Evolutionary conservation across 805 yeast species (phyloP).

Genomic region (Ogataea pini): DNA sequence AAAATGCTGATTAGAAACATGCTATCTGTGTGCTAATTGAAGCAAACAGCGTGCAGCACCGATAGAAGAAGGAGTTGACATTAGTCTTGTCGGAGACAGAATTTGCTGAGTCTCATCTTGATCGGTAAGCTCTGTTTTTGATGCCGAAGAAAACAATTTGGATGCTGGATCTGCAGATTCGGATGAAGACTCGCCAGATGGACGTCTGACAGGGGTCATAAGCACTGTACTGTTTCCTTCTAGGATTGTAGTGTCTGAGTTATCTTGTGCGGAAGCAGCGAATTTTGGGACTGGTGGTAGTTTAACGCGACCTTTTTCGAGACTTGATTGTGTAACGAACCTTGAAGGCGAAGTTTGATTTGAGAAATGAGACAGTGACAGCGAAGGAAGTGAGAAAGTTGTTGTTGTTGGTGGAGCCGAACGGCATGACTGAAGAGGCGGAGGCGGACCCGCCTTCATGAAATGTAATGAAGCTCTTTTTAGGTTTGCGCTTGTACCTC

Average conservation of each 20-base stretch:
- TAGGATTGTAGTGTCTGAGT: constrained; percentile 17
- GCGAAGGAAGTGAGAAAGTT: constrained; percentile 7
- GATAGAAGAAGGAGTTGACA: constrained; percentile 48
- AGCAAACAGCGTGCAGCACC: constrained; percentile 49
- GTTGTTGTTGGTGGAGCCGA: constrained; percentile 27
- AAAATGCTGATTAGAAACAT: constrained; percentile 8
- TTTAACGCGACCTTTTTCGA: constrained; percentile 17
- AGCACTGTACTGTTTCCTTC: constrained; percentile 15
- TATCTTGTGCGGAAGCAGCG: constrained; percentile 19
- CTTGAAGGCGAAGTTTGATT: constrained; percentile 34
- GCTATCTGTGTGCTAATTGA: constrained; percentile 41
- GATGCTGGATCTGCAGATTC: constrained; percentile 7
- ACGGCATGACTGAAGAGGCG: constrained; percentile 9
- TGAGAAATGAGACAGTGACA: constrained; percentile 8
- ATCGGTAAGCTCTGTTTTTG: constrained; percentile 8
- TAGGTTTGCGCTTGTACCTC: constrained; percentile 30
- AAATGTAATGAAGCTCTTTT: constrained; percentile 29
- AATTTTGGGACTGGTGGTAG: constrained; percentile 34
- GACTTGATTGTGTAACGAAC: constrained; percentile 19
- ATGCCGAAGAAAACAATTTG: constrained; percentile 7
- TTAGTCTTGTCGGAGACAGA: constrained; percentile 41
- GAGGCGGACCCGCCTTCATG: constrained; percentile 18
- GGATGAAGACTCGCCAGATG: neutral
- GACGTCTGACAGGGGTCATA: constrained; percentile 20
- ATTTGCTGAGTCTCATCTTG: constrained; percentile 30